A percentile compares a stretch with the other conserved stretches of the same genome.
Evolutionary conservation across 2,329 filamentous ascomycete genomes (phyloP).

Genomic region (Aspergillus fumigatus): DNA sequence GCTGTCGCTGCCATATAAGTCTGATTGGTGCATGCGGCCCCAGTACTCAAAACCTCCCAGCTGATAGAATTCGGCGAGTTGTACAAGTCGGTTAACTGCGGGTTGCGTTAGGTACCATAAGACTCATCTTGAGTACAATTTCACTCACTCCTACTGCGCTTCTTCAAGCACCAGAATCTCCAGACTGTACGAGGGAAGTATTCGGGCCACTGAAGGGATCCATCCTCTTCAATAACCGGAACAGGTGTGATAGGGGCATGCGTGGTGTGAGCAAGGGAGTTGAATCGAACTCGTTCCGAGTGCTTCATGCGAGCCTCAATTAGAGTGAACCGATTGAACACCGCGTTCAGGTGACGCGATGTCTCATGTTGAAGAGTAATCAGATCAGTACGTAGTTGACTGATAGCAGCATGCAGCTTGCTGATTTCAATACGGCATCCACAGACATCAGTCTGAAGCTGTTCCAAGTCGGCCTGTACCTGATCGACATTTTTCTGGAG

Average conservation of each 20-base stretch:
- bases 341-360: slow-evolving; percentile 24
- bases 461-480: slow-evolving; percentile 31
- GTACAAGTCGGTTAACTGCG: slow-evolving; percentile 35
- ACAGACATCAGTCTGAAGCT: slow-evolving; percentile 31
- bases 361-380: slow-evolving; percentile 32
- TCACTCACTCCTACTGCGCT: slow-evolving; percentile 36
- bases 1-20: slow-evolving; percentile 29
- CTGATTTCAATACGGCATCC: slow-evolving; percentile 33
- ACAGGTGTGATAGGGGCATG: slow-evolving; percentile 36
- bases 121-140: neutral
- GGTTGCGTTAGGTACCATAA: slow-evolving; percentile 4
- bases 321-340: slow-evolving; percentile 25
- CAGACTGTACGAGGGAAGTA: slow-evolving; percentile 38
- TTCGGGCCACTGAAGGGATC: slow-evolving; percentile 31
- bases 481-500: slow-evolving; percentile 36
- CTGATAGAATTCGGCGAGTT: slow-evolving; percentile 39
- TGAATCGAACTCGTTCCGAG: slow-evolving; percentile 36
- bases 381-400: slow-evolving; percentile 34
- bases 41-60: slow-evolving; percentile 38
- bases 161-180: slow-evolving; percentile 41
- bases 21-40: slow-evolving; percentile 31
- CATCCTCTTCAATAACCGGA: slow-evolving; percentile 32
- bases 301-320: slow-evolving; percentile 34
- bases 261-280: slow-evolving; percentile 35
- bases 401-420: slow-evolving; percentile 33